Base-by-base conservation (phyloP, 164 flowering plant species). In the Piper longum region DNA sequence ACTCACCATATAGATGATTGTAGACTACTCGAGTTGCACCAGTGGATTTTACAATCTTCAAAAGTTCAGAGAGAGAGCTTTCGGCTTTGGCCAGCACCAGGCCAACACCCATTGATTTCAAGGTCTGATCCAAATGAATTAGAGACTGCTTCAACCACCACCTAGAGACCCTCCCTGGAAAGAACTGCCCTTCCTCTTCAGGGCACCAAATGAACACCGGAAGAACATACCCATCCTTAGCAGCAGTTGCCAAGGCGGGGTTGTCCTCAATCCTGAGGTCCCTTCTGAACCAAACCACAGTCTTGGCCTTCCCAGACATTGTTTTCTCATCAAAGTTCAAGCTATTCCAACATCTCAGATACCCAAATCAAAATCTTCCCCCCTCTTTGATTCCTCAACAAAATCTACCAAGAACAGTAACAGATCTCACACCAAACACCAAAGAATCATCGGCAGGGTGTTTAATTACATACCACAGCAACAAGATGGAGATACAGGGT, bases 91-190 rank as follows among this genome's bases (percentile, higher is more conserved):
- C 78, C 52, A 85, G 61, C 67, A 72, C 72, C 60, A 92, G 87
- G 43, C 77, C 72, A 69, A 83, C 83, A 12, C 96, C 96, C 65
- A 89, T 89, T 18, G 91, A 78, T 63, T 71, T 81, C 79, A 92
- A 69, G 43, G 96, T 81, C 56, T 87, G 83, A 41, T 78, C 75
- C 81, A 91, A 78, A 65, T 87, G 88, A 2, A 64, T 62, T 41
- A 91, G 87, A 54, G 98, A 89, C 66, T 89, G 86, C 82, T 89
- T 87, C 61, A 91, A 77, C 98, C 98, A 91, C 98, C 98, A 91
- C 72, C 98, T 73, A 8, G 98, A 91, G 66, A 80, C 96, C 48
- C 98, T 81, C 56, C 96, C 98, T 0, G 96, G 96, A 55, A 81
- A 81, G 76, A 82, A 91, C 54, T 87, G 91, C 6, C 83, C 87